Evolutionary conservation across 441 rosid genomes (phyloP).

Genomic region (Biscutella laevigata): DNA sequence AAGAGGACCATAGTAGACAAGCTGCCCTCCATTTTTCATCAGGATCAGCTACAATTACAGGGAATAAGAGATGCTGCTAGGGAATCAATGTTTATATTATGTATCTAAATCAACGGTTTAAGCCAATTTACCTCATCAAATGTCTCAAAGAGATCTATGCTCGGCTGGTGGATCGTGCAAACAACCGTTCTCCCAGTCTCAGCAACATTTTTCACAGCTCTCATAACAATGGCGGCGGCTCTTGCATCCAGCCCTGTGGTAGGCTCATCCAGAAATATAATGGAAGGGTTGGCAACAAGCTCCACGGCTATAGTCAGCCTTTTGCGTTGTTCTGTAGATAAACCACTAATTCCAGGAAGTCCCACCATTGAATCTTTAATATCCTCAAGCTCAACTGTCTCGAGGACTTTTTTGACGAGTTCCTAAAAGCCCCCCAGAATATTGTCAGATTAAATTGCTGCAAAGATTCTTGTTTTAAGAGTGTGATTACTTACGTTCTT

Average conservation of each 20-base stretch:
- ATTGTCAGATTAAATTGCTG: neutral
- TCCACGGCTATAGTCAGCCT: constrained; percentile 52
- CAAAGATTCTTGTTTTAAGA: neutral
- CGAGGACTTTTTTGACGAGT: constrained; percentile 41
- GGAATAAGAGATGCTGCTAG: neutral
- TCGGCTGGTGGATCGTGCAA: constrained; percentile 56
- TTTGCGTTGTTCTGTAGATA: constrained; percentile 52
- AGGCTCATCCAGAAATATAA: constrained; percentile 56
- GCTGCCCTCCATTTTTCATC: constrained; percentile 43
- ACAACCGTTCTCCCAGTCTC: constrained; percentile 48
- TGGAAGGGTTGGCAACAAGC: constrained; percentile 52
- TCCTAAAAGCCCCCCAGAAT: constrained; percentile 24
- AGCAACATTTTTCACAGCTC: constrained; percentile 46
- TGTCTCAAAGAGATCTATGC: constrained; percentile 45
- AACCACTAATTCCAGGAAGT: constrained; percentile 37
- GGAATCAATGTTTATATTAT: neutral
- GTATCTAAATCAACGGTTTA: neutral
- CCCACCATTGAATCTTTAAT: constrained; percentile 40
- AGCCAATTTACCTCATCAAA: constrained; percentile 40
- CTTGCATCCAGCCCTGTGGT: constrained; percentile 54
- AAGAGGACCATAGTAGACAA: constrained; percentile 38
- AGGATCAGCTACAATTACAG: constrained; percentile 37
- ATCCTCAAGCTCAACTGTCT: constrained; percentile 37
- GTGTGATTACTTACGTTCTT: constrained; percentile 29
- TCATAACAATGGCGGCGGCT: constrained; percentile 54